Evolutionary conservation across 2,329 filamentous ascomycete species (phyloP).

Genomic region (Cercospora sp.): DNA sequence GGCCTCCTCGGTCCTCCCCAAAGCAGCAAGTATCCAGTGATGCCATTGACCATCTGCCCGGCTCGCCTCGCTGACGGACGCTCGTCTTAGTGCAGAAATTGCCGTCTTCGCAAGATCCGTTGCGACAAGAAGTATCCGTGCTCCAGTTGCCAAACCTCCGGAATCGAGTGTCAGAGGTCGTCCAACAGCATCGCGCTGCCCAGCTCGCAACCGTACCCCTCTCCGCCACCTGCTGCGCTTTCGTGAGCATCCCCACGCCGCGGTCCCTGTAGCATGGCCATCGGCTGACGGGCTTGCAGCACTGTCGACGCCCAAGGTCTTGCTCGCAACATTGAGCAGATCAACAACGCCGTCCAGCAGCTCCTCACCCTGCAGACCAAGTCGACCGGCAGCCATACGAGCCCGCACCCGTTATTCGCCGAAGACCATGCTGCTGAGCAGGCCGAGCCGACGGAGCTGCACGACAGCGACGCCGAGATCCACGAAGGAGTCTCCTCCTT

Average conservation of each 20-base stretch:
- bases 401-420: background rate
- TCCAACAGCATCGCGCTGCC: conserved; percentile 1
- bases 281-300: background rate
- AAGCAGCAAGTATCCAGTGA: conserved; percentile 8
- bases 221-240: background rate
- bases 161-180: conserved; percentile 16
- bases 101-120: conserved; percentile 18
- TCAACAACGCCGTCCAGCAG: conserved; percentile 16
- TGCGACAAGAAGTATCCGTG: conserved; percentile 21
- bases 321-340: conserved; percentile 18
- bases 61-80: background rate
- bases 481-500: conserved; percentile 20
- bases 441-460: background rate
- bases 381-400: background rate
- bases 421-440: conserved; percentile 1
- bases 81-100: conserved; percentile 16
- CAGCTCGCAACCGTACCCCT: background rate
- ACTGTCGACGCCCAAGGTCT: conserved; percentile 6
- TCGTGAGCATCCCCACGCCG: background rate
- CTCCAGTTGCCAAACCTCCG: conserved; percentile 19
- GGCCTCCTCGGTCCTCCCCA: conserved; percentile 15
- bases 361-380: conserved; percentile 9
- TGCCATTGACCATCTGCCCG: too few species aligned
- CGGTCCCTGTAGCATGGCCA: background rate
- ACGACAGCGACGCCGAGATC: conserved; percentile 11